Base-by-base conservation (phyloP, 345 rosid species). In the Lumnitzera littorea region DNA sequence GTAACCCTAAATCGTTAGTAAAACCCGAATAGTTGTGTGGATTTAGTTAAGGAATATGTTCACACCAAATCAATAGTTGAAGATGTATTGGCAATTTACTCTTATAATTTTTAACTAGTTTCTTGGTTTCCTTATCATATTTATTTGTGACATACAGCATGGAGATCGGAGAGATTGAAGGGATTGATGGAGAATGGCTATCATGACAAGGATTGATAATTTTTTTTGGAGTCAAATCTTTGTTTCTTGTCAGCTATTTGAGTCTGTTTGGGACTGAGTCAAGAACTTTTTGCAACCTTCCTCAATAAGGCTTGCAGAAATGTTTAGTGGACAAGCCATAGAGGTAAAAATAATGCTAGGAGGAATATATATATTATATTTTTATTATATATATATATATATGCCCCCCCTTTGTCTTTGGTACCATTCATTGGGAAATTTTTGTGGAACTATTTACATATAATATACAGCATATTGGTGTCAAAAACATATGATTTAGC, bases 111-210 rank as follows among this genome's bases (percentile, higher is more conserved):
- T 55, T 55, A 10, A 51, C 50, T n/a, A 50, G 31, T 51, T 36
- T 51, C 31, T 27, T 27, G 31, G 31, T 25, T 58, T 51, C 2
- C 15, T 24, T 31, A 53, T 60, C 15, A 36, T 41, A 23, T 62
- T 58, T 58, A 51, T 50, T 52, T 62, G 51, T 58, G 17, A 36
- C 11, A 36, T 36, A 71, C 88, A 90, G 99, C 76, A 76, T 90
- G 97, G 97, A 92, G 70, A 84, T 94, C 61, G 97, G 84, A 72
- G 99, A 90, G 62, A 80, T 90, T 69, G 99, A 90, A 69, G 95
- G 87, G 56, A 74, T 84, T 76, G 96, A 87, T 67, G 87, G 87
- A 48, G 97, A 94, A 59, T 94, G 99, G 99, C 76, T 90, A 62
- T 65, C 89, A 75, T 90, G 86, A 84, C 76, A 72, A 81, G 78